Evolutionary conservation across 345 rosid genomes (phyloP), one percentile per base, ranked within the genome.

Genomic region (Turritis glabra): DNA sequence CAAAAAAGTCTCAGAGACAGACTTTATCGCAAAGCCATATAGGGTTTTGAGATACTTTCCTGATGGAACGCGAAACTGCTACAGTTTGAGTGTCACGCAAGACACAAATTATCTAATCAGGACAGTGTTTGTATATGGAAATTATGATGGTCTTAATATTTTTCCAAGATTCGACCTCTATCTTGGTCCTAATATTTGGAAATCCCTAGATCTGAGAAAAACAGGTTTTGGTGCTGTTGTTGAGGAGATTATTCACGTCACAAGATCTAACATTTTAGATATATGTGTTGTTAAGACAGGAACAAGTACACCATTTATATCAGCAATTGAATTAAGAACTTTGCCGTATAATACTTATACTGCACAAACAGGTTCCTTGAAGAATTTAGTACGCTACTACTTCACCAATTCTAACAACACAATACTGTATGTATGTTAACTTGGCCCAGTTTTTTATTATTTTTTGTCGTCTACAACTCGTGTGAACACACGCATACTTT

Each of bases 281-380:
- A 43, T 87, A 22, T 89, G 90, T 64, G 69, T 82, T 2, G 84
- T 83, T 7, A 85, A 89, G 32, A 84, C 68, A 0, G 82, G 79
- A 2, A 46, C 9, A 1, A 64, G 53, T 43, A 11, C 19, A 12
- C 69, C 69, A 26, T 3, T 64, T 1, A 64, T 64, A 25, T 43
- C 69, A 18, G 55, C 69, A 2, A 38, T 64, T 8, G 33, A 58
- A 32, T 19, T 71, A 59, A 46, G 75, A 23, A 58, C 75, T 1
- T 59, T 71, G 7, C 37, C 3, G 15, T 38, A 47, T 6, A 9
- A 46, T 47, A 32, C 58, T 19, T 71, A 71, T 58, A 1, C 25
- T 35, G 2, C 57, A 4, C 55, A 12, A 59, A 32, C 17, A 0
- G 67, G 58, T 21, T 46, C 67, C 10, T 71, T 71, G 64, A 54